Base-by-base conservation (phyloP, 2,329 filamentous ascomycete species). In the Diaporthe citriasiana region DNA sequence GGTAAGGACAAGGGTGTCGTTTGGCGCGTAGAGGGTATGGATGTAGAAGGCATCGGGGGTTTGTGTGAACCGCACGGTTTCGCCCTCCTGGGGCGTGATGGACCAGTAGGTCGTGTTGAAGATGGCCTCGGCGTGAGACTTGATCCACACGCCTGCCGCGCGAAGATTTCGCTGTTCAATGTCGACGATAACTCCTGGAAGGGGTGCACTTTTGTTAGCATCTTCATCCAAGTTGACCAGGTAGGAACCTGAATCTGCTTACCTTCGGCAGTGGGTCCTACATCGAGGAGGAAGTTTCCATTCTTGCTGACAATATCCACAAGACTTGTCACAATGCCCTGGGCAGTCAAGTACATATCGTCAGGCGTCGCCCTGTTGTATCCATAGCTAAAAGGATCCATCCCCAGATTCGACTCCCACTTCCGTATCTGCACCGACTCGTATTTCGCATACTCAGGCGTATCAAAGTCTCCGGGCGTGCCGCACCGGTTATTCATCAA, bases 51-150 rank as follows among this genome's bases (percentile, higher is more conserved):
- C 88, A 12, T 88, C 84, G 1, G 81, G 74, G 0, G 84, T 89
- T 76, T 85, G 85, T 4, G 89, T 90, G 76, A 90, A 90, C 6
- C 89, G 80, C 0, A 89, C 78, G 9, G 84, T 79, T 0, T 80
- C 81, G 0, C 84, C 84, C 63, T 87, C 86, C 22, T 84, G 81
- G 0, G 87, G 83, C 2, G 72, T 74, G 25, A 87, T 79, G 76
- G 85, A 85, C 87, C 87, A 89, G 77, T 89, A 90, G 1, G 85
- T 89, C 6, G 89, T 91, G 72, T 88, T 87, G 78, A 87, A 91
- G 27, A 91, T 85, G 2, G 88, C 88, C 78, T 91, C 88, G 2
- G 73, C 85, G 77, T 91, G 88, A 0, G 76, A 77, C 40, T 84
- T 83, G 71, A 91, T 89, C 89, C 89, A 91, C 1, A 68, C 76